Evolutionary conservation across 345 rosid species (phyloP).

Genomic region (Rhodamnia rubescens): DNA sequence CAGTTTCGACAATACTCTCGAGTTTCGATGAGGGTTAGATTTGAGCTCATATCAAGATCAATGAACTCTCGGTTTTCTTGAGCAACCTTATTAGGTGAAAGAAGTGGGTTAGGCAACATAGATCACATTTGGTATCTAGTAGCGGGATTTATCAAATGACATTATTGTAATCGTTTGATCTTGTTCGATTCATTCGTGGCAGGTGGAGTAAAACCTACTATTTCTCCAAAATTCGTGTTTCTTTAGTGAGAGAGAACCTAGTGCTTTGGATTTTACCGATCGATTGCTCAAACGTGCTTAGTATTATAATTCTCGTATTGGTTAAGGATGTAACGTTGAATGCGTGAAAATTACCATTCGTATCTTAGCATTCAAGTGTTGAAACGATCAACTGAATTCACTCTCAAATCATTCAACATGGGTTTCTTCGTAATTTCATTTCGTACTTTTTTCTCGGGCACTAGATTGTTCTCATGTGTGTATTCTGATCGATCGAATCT

Average conservation of each 20-base stretch:
- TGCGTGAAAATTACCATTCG: background rate
- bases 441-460: background rate
- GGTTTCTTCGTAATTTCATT: fast-evolving
- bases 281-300: background rate
- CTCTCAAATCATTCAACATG: background rate
- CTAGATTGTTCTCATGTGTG: background rate
- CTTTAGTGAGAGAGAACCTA: background rate
- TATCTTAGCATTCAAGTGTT: background rate
- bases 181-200: background rate
- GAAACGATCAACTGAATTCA: background rate
- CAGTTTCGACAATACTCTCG: too few species aligned
- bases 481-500: background rate
- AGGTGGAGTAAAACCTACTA: fast-evolving
- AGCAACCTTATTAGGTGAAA: background rate
- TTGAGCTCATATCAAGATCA: background rate
- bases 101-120: background rate
- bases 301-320: background rate
- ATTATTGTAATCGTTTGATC: background rate
- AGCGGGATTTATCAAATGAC: background rate
- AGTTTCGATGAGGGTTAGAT: too few species aligned
- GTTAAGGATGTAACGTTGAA: background rate
- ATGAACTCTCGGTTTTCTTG: background rate
- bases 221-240: background rate
- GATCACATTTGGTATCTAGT: background rate
- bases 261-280: background rate